These are phyloP conservation scores for Dunaliella sp. DNA, from an alignment of 139 green algal species.

Conservation along the genomic window DNA sequence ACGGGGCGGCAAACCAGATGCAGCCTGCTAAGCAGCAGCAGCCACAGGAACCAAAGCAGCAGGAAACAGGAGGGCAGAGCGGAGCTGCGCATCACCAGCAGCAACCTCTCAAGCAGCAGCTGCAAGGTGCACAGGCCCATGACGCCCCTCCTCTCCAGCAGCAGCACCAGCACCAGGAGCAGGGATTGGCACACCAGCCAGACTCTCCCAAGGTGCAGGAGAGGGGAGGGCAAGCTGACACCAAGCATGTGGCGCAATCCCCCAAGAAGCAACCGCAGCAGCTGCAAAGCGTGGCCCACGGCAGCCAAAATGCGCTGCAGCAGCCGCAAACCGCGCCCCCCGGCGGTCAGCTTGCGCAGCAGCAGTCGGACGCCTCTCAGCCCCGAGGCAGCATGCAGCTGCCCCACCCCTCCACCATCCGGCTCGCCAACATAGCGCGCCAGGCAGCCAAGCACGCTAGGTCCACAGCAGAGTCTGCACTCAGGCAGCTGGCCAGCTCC, in stretches of 20 bases:
- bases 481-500: neutral
- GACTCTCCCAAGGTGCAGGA: too few relatives aligned
- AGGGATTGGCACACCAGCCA: neutral
- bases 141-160: neutral
- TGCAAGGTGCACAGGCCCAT: too few relatives aligned
- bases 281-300: neutral
- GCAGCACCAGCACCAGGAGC: neutral
- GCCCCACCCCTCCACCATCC: neutral
- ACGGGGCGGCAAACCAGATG: too few relatives aligned
- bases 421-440: neutral
- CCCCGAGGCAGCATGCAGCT: too few relatives aligned
- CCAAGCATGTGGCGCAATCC: neutral
- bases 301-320: neutral
- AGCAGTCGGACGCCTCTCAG: too few relatives aligned
- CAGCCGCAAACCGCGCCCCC: neutral
- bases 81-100: neutral
- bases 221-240: too few relatives aligned
- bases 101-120: neutral
- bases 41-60: too few relatives aligned
- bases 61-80: too few relatives aligned
- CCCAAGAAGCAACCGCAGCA: too few relatives aligned
- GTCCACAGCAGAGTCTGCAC: neutral
- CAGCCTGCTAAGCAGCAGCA: too few relatives aligned
- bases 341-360: neutral
- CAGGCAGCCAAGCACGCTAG: neutral